Conservation (phyloP, 352 stramenopile genomes). For the Pythium dissotocum region DNA sequence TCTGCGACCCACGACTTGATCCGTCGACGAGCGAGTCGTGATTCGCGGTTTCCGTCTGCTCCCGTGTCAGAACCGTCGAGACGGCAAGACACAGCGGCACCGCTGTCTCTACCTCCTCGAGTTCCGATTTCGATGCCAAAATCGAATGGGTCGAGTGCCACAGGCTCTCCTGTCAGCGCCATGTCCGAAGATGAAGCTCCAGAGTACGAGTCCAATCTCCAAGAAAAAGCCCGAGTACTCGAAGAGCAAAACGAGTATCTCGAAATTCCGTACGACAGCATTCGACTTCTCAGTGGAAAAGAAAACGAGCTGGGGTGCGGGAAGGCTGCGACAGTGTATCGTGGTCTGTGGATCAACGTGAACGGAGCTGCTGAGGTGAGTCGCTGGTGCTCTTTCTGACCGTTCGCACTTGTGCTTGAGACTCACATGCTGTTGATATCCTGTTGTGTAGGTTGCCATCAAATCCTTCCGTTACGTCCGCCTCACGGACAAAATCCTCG, state of each 20-base stretch:
- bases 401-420: not conserved
- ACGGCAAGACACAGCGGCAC: not conserved
- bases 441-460: conserved; percentile 56
- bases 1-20: conserved; percentile 84
- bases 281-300: conserved; percentile 83
- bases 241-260: conserved; percentile 87
- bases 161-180: not conserved
- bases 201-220: conserved; percentile 68
- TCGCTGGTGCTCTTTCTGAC: not conserved
- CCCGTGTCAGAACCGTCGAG: conserved; percentile 2
- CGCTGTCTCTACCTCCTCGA: not conserved
- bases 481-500: conserved; percentile 87
- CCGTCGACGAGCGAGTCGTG: conserved; percentile 48
- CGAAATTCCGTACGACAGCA: conserved; percentile 87
- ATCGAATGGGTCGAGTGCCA: conserved; percentile 6
- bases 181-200: conserved; percentile 45
- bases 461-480: conserved; percentile 88
- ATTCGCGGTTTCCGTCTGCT: conserved; percentile 29
- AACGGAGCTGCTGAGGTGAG: conserved; percentile 76
- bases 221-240: conserved; percentile 82
- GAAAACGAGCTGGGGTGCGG: conserved; percentile 87
- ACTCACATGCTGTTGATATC: not conserved
- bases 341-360: conserved; percentile 84
- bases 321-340: conserved; percentile 86
- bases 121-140: not conserved